Evolutionary conservation across 1,284 basidiomycete genomes (phyloP).

Genomic region (Sphagnurus paluster): DNA sequence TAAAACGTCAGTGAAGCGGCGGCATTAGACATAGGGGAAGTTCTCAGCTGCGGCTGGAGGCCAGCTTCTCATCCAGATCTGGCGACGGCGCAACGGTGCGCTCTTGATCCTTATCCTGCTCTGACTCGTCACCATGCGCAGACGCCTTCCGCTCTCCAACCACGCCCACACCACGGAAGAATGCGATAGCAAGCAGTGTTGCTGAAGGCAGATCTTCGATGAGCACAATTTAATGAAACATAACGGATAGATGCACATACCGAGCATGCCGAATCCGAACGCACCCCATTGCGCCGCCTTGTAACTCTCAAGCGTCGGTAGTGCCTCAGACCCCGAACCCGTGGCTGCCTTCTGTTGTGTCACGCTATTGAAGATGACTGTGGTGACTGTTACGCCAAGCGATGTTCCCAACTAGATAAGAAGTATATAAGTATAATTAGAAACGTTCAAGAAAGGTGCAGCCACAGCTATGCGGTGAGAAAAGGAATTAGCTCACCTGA

Average conservation of each 20-base stretch:
- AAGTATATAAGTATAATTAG: background rate
- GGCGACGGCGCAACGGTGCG: conserved; percentile 7
- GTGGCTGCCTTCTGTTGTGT: conserved; percentile 30
- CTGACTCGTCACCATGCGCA: background rate
- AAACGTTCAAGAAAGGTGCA: background rate
- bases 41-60: no score
- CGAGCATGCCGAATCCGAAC: conserved; percentile 59
- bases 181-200: conserved; percentile 47
- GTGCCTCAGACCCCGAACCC: conserved; percentile 29
- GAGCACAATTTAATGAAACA: background rate
- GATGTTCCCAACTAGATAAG: conserved; percentile 62
- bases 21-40: no score
- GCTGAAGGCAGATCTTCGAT: conserved; percentile 34
- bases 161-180: conserved; percentile 60
- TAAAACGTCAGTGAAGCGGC: no score
- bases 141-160: conserved; percentile 43
- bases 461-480: no score
- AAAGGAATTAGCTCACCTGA: conserved; percentile 39
- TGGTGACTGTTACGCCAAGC: conserved; percentile 74
- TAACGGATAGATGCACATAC: conserved; percentile 28
- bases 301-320: conserved; percentile 52
- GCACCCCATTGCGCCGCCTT: conserved; percentile 63
- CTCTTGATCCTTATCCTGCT: conserved; percentile 5
- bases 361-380: conserved; percentile 69
- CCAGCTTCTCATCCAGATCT: no score